phyloP scores from a whole-genome alignment of 2,329 filamentous ascomycete species.

The Hymenoscyphus fructigenus region DNA sequence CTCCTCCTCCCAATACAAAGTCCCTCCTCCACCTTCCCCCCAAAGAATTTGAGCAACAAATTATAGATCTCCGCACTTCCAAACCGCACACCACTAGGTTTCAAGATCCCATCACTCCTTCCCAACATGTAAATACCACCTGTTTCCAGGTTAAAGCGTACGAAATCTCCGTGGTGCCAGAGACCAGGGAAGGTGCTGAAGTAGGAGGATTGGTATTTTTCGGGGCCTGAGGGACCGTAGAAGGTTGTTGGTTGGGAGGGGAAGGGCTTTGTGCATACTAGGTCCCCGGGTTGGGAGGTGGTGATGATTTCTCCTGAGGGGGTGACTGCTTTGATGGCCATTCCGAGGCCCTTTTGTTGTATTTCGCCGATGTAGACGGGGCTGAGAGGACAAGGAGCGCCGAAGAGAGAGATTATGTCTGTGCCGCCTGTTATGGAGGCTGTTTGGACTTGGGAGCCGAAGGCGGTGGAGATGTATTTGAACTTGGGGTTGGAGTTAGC shows the following conservation, averaged over 20 bases:
- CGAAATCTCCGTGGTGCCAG: slow-evolving; percentile 96
- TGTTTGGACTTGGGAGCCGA: slow-evolving; percentile 78
- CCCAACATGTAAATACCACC: slow-evolving; percentile 88
- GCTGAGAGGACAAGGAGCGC: slow-evolving; percentile 74
- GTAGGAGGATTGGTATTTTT: slow-evolving; percentile 73
- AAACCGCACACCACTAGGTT: slow-evolving; percentile 88
- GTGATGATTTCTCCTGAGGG: slow-evolving; percentile 41
- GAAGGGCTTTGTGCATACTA: slow-evolving; percentile 84
- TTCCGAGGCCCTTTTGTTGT: slow-evolving; percentile 74
- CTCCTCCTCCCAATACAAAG: slow-evolving; percentile 81
- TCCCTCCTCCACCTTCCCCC: slow-evolving; percentile 75
- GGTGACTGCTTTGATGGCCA: slow-evolving; percentile 68
- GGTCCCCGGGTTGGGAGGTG: slow-evolving; percentile 73
- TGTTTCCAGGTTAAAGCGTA: slow-evolving; percentile 66
- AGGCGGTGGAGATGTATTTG: slow-evolving; percentile 80
- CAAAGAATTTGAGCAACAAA: slow-evolving; percentile 81
- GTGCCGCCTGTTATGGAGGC: slow-evolving; percentile 94
- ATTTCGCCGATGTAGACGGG: slow-evolving; percentile 74
- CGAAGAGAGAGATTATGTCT: slow-evolving; percentile 95
- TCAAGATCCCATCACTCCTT: slow-evolving; percentile 87
- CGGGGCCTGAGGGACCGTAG: slow-evolving; percentile 67
- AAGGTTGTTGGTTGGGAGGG: slow-evolving; percentile 90
- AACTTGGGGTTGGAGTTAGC: not conserved
- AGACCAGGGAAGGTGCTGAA: slow-evolving; percentile 77
- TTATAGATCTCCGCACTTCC: slow-evolving; percentile 97